phyloP scores from a whole-genome alignment of 2,329 filamentous ascomycete genomes.

The Stachybotrys echinatus region DNA sequence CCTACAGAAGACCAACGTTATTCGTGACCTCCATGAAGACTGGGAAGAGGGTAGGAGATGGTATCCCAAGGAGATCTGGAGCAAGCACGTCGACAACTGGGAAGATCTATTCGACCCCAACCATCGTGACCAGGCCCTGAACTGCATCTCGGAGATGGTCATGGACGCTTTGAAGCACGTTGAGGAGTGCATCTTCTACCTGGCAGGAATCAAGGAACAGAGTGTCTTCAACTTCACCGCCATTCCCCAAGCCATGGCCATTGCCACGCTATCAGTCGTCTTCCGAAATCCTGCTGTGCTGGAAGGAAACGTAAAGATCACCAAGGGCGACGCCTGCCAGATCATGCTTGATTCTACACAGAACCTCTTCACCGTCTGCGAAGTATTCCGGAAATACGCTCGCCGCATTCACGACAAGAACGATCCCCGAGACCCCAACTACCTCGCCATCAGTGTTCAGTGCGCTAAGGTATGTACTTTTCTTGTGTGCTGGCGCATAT shows the following conservation, averaged over 20 bases:
- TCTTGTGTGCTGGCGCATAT: too few species aligned
- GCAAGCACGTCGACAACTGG: constrained; percentile 85
- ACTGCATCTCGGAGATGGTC: constrained; percentile 91
- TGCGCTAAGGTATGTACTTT: constrained; percentile 67
- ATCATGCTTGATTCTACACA: constrained; percentile 92
- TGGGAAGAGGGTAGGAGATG: constrained; percentile 82
- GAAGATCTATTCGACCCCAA: constrained; percentile 84
- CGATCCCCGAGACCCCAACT: constrained; percentile 87
- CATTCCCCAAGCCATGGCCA: constrained; percentile 96
- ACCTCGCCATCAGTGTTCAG: constrained; percentile 82
- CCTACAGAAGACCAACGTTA: constrained; percentile 97
- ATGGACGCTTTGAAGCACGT: constrained; percentile 80
- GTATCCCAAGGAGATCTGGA: constrained; percentile 96
- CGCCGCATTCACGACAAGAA: constrained; percentile 90
- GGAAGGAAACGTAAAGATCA: constrained; percentile 88
- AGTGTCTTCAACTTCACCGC: constrained; percentile 99
- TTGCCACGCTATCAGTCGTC: constrained; percentile 85
- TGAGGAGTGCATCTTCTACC: constrained; percentile 96
- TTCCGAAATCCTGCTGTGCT: constrained; percentile 91
- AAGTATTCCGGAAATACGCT: constrained; percentile 73
- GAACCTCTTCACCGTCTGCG: constrained; percentile 75
- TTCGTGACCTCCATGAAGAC: constrained; percentile 90
- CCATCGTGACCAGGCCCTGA: constrained; percentile 70
- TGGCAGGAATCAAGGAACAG: constrained; percentile 90
- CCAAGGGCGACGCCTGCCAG: constrained; percentile 86